Percentiles rank a stretch among this genome's conserved stretches.
Evolutionary conservation across 768 basidiomycete genomes (phyloP).

Genomic region (Boletus rex-veris): DNA sequence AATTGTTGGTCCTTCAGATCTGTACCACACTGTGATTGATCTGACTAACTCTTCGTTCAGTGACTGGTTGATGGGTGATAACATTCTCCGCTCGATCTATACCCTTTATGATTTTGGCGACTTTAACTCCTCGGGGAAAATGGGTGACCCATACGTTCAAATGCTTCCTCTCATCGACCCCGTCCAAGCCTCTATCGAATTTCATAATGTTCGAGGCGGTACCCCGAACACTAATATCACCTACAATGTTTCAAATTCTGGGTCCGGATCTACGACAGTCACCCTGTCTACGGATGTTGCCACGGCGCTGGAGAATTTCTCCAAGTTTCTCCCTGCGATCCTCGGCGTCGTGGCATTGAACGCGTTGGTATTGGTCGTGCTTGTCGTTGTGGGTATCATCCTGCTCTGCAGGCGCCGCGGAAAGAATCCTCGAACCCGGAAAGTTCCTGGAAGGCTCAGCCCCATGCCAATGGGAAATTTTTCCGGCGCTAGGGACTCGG

Average conservation of each 20-base stretch:
- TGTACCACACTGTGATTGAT: neutral
- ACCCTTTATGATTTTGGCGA: conserved; percentile 84
- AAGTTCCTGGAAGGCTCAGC: conserved; percentile 44
- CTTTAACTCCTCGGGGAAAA: conserved; percentile 56
- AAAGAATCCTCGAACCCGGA: conserved; percentile 35
- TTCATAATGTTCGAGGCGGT: conserved; percentile 66
- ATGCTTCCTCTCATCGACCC: conserved; percentile 69
- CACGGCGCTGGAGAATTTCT: conserved; percentile 58
- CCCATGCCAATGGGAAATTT: conserved; percentile 55
- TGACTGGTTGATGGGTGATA: conserved; percentile 83
- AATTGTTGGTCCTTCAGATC: conserved; percentile 53
- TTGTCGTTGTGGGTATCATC: conserved; percentile 51
- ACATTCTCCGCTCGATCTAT: conserved; percentile 78
- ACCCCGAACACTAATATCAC: conserved; percentile 63
- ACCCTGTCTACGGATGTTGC: conserved; percentile 57
- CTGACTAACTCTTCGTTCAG: conserved; percentile 33
- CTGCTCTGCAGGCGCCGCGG: conserved; percentile 50
- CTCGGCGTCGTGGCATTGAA: conserved; percentile 77
- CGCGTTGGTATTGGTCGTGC: conserved; percentile 59
- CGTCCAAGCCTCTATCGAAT: conserved; percentile 65
- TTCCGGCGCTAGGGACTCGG: conserved; percentile 30
- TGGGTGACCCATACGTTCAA: conserved; percentile 78
- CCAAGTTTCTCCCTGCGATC: conserved; percentile 66
- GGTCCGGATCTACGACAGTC: conserved; percentile 44
- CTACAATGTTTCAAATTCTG: conserved; percentile 48